These are phyloP conservation scores for Ceriops decandra DNA, from an alignment of 345 rosid genomes.

Conservation along the genomic window DNA sequence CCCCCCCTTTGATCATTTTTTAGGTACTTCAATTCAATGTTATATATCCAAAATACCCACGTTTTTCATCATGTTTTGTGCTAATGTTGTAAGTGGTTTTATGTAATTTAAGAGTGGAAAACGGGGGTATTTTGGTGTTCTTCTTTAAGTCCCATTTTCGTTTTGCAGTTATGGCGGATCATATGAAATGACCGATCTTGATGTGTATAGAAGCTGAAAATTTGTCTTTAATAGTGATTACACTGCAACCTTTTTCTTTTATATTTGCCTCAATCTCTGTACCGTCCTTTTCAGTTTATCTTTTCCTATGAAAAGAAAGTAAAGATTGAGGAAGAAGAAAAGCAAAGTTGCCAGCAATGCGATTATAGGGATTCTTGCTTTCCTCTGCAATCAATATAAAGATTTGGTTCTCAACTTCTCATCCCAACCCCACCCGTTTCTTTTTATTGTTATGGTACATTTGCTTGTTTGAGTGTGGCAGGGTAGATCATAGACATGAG, in stretches of 20 bases:
- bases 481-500: background rate
- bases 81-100: conserved; percentile 1
- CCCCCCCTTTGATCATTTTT: background rate
- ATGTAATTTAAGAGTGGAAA: conserved; percentile 37
- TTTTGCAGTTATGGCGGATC: background rate
- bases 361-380: conserved; percentile 15
- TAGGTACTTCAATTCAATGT: conserved; percentile 4
- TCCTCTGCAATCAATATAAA: conserved; percentile 9
- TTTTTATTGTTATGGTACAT: background rate
- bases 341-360: conserved; percentile 1
- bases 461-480: background rate
- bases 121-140: conserved; percentile 54
- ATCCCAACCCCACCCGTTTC: background rate
- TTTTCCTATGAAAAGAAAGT: background rate
- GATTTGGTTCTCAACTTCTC: background rate
- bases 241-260: background rate
- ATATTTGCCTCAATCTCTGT: conserved; percentile 9
- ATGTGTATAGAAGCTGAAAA: conserved; percentile 20
- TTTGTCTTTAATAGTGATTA: conserved; percentile 8
- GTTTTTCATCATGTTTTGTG: conserved; percentile 37
- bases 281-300: background rate
- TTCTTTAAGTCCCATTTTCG: background rate
- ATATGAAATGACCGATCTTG: conserved; percentile 4
- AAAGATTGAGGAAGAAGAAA: conserved; percentile 1
- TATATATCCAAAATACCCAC: conserved; percentile 53